Evolutionary conservation across 805 yeast species (phyloP), one percentile per base, ranked within the genome.

Genomic region (Komagataella phaffii): DNA sequence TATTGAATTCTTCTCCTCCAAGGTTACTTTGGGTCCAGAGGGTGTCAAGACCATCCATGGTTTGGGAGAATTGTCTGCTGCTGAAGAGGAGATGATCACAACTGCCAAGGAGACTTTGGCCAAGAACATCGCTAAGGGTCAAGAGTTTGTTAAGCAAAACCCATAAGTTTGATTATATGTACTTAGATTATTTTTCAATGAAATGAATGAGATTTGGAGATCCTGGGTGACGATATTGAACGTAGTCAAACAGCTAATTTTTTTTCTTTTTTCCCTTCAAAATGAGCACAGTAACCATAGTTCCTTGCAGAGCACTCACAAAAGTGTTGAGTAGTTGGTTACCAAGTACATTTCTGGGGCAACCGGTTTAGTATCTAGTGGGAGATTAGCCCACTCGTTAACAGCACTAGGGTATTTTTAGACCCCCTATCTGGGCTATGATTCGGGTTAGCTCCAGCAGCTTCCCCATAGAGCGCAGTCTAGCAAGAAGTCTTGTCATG

Each of bases 1-100:
- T 67, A 86, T 93, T 63, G 91, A 88, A 57, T 93, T 90, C 86
- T 93, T 93, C 78, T 89, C 98, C 52, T 85, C 96, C 60, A 84
- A 82, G 73, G 95, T 93, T 59, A 86, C 96, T 61, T 82, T 91
- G 65, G 98, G 98, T 60, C 85, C 83, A 65, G 79, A 85, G 57
- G 97, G 97, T 83, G 87, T 85, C 59, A 79, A 80, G 69, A 76
- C 80, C 69, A 74, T 89, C 66, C 96, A 87, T 76, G 74, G 76
- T 54, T 75, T 93, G 64, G 95, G 95, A 64, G 69, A 73, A 58
- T 69, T 88, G 64, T 74, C 85, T 53, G 73, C 71, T 59, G 84
- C 83, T 69, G 99, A 93, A 80, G n/a, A 85, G 73, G 85, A 80
- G 67, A 79, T 91, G 75, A 77, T 93, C 64, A 75, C 75, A 62